Base-by-base conservation (phyloP, 768 basidiomycete species). In the Suillus placidus region DNA sequence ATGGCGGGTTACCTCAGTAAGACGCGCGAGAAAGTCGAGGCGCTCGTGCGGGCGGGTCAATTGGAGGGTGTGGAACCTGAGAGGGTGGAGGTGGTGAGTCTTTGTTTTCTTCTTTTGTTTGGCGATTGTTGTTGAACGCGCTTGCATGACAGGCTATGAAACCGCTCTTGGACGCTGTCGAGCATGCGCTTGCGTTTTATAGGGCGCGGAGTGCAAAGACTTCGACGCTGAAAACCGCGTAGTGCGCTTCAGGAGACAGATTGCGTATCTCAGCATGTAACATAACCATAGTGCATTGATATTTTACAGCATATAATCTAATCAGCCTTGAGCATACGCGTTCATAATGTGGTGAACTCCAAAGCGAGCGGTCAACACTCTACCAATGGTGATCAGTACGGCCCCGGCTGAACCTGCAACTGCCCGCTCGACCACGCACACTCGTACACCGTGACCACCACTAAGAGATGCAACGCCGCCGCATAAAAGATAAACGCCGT, bases 401-500 rank as follows among this genome's bases (percentile, higher is more conserved):
- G 85, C 64, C 76, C 79, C 2, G 86, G 85, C 69, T 87, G 83
- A 65, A 81, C 82, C 71, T 85, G 82, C 23, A 86, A 69, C 57
- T 83, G 82, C 16, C 79, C 82, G 1, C 86, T 83, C 8, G 84
- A 80, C 30, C 80, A 77, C 32, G 88, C 85, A 70, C 89, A 93
- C 75, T 91, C 90, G 73, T 91, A 94, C 38, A 87, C 83, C 7
- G 89, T 90, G 75, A 87, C 91, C 77, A 96, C 81, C 37, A 95
- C 91, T 37, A 96, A 80, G n/a, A 91, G 65, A 74, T 97, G 95
- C 23, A 97, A 76, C 6, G 82, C 86, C 14, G 90, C 76, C 6
- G 97, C 91, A 77, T 99, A 99, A 60, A 89, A 81, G 66, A 98
- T 88, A 75, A 98, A 98, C 51, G 92, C 85, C 23, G 90, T 91